Percentiles rank a stretch among this genome's conserved stretches.
These are phyloP conservation scores for Cladosporium velox DNA, from an alignment of 2,329 filamentous ascomycete species.

Conservation along the genomic window DNA sequence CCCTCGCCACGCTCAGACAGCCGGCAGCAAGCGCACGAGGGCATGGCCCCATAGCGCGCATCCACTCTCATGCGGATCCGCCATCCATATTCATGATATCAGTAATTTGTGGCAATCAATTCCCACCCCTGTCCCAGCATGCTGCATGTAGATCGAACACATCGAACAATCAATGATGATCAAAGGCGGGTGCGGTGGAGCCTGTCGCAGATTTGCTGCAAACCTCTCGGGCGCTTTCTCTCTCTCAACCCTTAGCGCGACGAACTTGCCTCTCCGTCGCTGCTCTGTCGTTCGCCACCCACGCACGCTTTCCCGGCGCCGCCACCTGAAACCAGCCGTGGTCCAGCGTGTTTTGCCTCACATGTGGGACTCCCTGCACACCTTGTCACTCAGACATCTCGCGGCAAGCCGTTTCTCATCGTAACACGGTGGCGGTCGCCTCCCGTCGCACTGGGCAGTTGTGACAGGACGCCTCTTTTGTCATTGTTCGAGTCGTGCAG, in stretches of 20 bases:
- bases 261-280: not conserved
- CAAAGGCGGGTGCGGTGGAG: slow-evolving; percentile 8
- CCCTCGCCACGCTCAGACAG: slow-evolving; percentile 17
- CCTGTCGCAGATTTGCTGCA: slow-evolving; percentile 19
- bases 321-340: slow-evolving; percentile 10
- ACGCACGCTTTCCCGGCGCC: not conserved
- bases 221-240: slow-evolving; percentile 13
- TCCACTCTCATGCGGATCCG: not conserved
- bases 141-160: slow-evolving; percentile 15
- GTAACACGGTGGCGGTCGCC: not conserved
- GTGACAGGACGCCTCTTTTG: slow-evolving; percentile 11
- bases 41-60: not conserved
- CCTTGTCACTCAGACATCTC: not conserved
- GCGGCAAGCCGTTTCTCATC: slow-evolving; percentile 9
- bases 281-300: not conserved
- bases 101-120: slow-evolving; percentile 2
- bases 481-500: not conserved
- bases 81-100: not conserved
- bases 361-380: not conserved
- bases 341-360: slow-evolving; percentile 14
- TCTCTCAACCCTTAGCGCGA: slow-evolving; percentile 7
- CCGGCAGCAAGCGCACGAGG: not conserved
- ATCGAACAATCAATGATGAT: slow-evolving; percentile 3
- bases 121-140: slow-evolving; percentile 15
- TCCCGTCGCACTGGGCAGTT: not conserved